Conservation (phyloP, 2,329 filamentous ascomycete species). For the Paraphoma chrysanthemicola region DNA sequence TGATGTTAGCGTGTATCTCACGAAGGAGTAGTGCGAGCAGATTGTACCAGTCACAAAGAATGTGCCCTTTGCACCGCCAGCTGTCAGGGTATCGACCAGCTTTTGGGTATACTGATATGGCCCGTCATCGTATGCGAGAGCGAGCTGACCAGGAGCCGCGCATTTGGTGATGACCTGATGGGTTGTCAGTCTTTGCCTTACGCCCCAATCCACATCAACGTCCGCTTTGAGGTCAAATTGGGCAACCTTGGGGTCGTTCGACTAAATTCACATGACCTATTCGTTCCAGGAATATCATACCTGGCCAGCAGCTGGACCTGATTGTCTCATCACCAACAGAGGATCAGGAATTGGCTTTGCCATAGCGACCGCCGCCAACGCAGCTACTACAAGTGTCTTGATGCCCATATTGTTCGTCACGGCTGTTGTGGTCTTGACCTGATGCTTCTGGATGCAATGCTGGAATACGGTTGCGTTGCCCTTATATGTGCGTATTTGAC, state of each 20-base stretch:
- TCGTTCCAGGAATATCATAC: slow-evolving; percentile 4
- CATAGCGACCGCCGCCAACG: slow-evolving; percentile 24
- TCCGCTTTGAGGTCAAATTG: neutral
- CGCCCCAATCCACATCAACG: neutral
- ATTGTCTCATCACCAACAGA: slow-evolving; percentile 33
- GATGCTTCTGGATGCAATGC: neutral
- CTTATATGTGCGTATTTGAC: slow-evolving; percentile 24
- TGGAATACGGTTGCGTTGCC: neutral
- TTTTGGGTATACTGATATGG: slow-evolving; percentile 46
- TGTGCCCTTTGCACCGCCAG: slow-evolving; percentile 42
- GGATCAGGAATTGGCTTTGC: slow-evolving; percentile 34
- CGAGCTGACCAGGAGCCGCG: slow-evolving; percentile 33
- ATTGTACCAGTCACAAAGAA: slow-evolving; percentile 39
- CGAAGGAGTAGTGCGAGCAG: too few relatives aligned
- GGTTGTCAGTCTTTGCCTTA: neutral
- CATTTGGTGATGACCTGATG: slow-evolving; percentile 40
- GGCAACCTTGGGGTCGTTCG: too few relatives aligned
- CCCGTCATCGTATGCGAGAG: slow-evolving; percentile 46
- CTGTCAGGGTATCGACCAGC: slow-evolving; percentile 38
- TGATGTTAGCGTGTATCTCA: neutral
- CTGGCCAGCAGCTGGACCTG: slow-evolving; percentile 35
- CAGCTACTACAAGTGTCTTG: slow-evolving; percentile 27
- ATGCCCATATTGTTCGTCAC: slow-evolving; percentile 39
- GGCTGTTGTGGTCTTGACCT: neutral
- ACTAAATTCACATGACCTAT: too few relatives aligned